A percentile compares a stretch with the other conserved stretches of the same genome.
phyloP scores from a whole-genome alignment of 306 rosid species.

The Lathyrus tuberosus region DNA sequence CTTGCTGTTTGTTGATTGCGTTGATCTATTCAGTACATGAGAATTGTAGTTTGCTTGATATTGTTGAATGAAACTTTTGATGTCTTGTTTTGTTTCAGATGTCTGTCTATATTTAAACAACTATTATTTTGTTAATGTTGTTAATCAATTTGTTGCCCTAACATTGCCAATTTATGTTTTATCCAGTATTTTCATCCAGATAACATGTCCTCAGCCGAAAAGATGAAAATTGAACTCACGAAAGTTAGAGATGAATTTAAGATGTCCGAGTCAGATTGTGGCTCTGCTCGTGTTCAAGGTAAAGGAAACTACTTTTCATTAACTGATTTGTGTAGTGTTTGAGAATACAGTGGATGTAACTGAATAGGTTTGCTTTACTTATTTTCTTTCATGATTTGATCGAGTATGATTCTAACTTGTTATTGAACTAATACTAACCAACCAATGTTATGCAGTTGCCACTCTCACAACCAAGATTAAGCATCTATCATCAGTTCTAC shows the following conservation, averaged over 20 bases:
- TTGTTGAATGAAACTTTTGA: conserved; percentile 3
- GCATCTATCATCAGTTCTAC: conserved; percentile 74
- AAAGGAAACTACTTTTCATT: conserved; percentile 33
- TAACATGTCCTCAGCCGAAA: conserved; percentile 86
- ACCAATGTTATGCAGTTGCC: conserved; percentile 71
- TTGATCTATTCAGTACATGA: conserved; percentile 10
- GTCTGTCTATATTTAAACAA: not conserved
- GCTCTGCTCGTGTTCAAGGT: conserved; percentile 96
- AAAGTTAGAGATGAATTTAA: conserved; percentile 86
- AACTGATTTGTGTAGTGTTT: conserved; percentile 24
- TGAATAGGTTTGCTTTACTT: conserved; percentile 1
- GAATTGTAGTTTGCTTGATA: conserved; percentile 12
- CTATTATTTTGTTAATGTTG: conserved; percentile 10
- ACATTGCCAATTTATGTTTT: conserved; percentile 36
- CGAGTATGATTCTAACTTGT: not conserved
- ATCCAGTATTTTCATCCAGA: conserved; percentile 90
- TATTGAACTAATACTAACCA: conserved; percentile 26
- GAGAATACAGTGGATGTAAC: conserved; percentile 1
- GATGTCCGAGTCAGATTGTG: conserved; percentile 94
- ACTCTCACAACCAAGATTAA: conserved; percentile 84
- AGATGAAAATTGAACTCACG: conserved; percentile 76
- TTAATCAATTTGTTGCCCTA: conserved; percentile 25
- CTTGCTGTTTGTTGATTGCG: conserved; percentile 5
- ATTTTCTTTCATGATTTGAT: conserved; percentile 9
- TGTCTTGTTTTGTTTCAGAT: not conserved